Evolutionary conservation across 129 eudicot species (phyloP), one percentile per base, ranked within the genome.

Genomic region (Lonicera japonica): DNA sequence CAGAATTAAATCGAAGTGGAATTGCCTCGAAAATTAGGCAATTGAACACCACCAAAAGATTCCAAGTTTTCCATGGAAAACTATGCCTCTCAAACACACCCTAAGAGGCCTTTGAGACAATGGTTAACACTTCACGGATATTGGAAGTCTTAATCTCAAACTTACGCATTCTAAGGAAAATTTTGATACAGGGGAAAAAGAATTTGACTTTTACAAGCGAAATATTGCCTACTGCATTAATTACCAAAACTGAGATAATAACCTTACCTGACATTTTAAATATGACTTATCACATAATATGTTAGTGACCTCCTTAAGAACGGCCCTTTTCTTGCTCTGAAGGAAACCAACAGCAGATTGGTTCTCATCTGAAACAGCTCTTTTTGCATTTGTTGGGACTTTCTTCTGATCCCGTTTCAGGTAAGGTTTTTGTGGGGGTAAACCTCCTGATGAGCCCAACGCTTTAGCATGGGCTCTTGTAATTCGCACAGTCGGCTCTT

Each of bases 391-490:
- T 65, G 70, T 58, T 58, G 74, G 74, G n/a, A 63, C 81, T 63
- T 58, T 70, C 11, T 75, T 83, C 57, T 56, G 76, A 11, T 63
- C 77, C 54, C 62, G 72, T 43, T 66, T 74, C 20, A 47, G 21
- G 5, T 56, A 67, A 80, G 88, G 83, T 50, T 79, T 67, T 46
- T 56, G 25, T 60, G 84, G 85, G 38, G 86, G 90, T 61, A 85
- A 66, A 60, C 68, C 73, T 70, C 86, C 79, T 38, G 82, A 69
- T 38, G 71, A 52, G 25, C 76, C 82, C 72, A 83, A 70, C 47
- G 80, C 76, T 79, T 88, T 94, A 50, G 99, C 90, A 41, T 84
- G 82, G 74, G 95, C 85, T 80, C 95, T 74, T 36, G 96, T 88
- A 55, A 88, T 69, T 56, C 99, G 82, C 58, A 70, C 74, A 59